Percentiles rank a stretch among this genome's conserved stretches.
phyloP scores from a whole-genome alignment of 371 early-diverging fungal species.

The Lichtheimia corymbifera region DNA sequence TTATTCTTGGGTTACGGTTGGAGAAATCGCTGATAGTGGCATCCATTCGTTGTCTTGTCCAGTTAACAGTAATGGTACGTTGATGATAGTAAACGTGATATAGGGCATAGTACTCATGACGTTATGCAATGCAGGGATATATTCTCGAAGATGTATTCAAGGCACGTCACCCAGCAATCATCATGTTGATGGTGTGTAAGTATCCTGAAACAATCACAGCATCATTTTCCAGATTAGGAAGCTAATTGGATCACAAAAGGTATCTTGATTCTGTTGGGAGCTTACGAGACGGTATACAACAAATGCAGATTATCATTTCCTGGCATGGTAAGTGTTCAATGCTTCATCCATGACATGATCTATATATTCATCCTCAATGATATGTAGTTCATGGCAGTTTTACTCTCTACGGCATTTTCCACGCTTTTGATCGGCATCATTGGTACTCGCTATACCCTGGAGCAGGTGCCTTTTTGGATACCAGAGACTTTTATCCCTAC shows the following conservation, averaged over 20 bases:
- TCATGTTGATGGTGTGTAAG: conserved; percentile 64
- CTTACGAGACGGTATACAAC: conserved; percentile 64
- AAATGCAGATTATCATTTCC: conserved; percentile 50
- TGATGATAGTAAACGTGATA: no score
- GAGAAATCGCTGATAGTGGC: conserved; percentile 61
- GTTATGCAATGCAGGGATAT: conserved; percentile 37
- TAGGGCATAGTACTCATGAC: no score
- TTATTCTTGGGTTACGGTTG: conserved; percentile 45
- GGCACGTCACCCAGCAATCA: conserved; percentile 53
- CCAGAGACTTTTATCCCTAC: conserved; percentile 87
- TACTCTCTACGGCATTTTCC: conserved; percentile 49
- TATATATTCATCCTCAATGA: not conserved
- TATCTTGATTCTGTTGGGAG: conserved; percentile 48
- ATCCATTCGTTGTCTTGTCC: conserved; percentile 59
- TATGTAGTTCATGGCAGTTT: conserved; percentile 55
- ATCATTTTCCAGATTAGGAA: no score
- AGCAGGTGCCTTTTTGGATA: conserved; percentile 71
- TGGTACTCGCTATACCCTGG: conserved; percentile 73
- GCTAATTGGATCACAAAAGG: conserved; percentile 19
- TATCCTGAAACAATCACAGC: not conserved
- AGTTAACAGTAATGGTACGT: conserved; percentile 62
- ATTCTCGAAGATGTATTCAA: conserved; percentile 67
- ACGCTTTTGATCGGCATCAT: conserved; percentile 59
- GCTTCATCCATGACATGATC: no score
- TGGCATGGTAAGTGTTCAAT: conserved; percentile 49